phyloP scores from a whole-genome alignment of 345 rosid species.

The Arabis hirsuta region DNA sequence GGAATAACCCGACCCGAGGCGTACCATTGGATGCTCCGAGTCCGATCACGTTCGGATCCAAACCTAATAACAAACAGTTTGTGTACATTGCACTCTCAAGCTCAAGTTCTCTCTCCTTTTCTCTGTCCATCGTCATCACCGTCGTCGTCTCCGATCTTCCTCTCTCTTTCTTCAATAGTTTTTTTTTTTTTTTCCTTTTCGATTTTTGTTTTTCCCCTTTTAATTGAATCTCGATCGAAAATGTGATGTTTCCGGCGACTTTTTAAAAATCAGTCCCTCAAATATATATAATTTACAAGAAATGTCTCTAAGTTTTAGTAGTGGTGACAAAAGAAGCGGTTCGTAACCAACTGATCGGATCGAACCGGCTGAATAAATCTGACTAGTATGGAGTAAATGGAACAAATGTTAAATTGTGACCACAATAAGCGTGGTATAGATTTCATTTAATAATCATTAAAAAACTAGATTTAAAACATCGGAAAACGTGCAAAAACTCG shows the following conservation, averaged over 20 bases:
- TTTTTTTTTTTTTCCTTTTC: slow-evolving; percentile 1
- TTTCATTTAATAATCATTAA: no score
- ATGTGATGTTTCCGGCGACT: slow-evolving; percentile 42
- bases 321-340: background rate
- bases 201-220: slow-evolving; percentile 16
- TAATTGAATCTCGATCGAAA: slow-evolving; percentile 48
- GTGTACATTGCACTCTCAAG: slow-evolving; percentile 99
- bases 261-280: slow-evolving; percentile 38
- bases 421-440: no score
- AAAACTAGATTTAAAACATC: no score
- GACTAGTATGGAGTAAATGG: no score
- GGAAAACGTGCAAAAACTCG: no score
- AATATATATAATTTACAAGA: background rate
- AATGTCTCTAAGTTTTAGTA: background rate
- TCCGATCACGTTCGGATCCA: slow-evolving; percentile 94
- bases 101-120: slow-evolving; percentile 98
- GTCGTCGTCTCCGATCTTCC: slow-evolving; percentile 38
- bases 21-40: slow-evolving; percentile 77
- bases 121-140: slow-evolving; percentile 98
- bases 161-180: slow-evolving; percentile 21
- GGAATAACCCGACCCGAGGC: slow-evolving; percentile 92
- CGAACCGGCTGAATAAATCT: no score
- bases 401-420: no score
- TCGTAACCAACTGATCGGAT: background rate
- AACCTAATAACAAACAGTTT: slow-evolving; percentile 87